Percentiles rank a stretch among this genome's conserved stretches.
Evolutionary conservation across 2,329 filamentous ascomycete species (phyloP).

Genomic region (Botryosphaeria dothidea): DNA sequence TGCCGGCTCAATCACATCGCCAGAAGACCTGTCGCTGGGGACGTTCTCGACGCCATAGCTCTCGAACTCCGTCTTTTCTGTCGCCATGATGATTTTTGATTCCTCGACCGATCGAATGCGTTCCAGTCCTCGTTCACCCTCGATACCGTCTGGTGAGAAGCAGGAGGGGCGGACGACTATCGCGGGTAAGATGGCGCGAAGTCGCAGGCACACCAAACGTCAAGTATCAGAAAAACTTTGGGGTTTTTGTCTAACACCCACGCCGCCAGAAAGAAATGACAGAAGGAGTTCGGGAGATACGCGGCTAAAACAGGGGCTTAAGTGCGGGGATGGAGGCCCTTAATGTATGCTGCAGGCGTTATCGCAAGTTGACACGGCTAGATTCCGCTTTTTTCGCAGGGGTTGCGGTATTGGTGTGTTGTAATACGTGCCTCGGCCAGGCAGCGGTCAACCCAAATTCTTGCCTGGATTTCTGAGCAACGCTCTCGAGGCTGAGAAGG

Average conservation of each 20-base stretch:
- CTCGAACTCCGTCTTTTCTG: not conserved
- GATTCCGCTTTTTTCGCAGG: not conserved
- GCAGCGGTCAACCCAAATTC: not conserved
- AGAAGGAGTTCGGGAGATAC: not conserved
- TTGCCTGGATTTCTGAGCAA: not conserved
- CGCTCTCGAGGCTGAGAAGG: not conserved
- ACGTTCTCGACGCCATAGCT: not conserved
- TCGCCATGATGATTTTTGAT: not conserved
- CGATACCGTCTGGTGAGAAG: not conserved
- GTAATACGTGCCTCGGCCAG: not conserved
- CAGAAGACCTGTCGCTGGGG: conserved; percentile 4
- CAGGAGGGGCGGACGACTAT: no score
- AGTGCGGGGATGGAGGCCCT: not conserved
- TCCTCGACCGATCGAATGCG: not conserved
- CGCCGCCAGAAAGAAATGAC: not conserved
- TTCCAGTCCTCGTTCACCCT: not conserved
- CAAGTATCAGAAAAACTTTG: not conserved
- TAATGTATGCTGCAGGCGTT: not conserved
- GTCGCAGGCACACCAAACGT: not conserved
- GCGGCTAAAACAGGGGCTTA: not conserved
- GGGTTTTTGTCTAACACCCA: not conserved
- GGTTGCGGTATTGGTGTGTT: not conserved
- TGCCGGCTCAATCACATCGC: conserved; percentile 33
- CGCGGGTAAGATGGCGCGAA: not conserved
- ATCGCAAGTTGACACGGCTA: not conserved